Evolutionary conservation across 2,329 filamentous ascomycete genomes (phyloP).

Genomic region (Aspergillus fumigatus): DNA sequence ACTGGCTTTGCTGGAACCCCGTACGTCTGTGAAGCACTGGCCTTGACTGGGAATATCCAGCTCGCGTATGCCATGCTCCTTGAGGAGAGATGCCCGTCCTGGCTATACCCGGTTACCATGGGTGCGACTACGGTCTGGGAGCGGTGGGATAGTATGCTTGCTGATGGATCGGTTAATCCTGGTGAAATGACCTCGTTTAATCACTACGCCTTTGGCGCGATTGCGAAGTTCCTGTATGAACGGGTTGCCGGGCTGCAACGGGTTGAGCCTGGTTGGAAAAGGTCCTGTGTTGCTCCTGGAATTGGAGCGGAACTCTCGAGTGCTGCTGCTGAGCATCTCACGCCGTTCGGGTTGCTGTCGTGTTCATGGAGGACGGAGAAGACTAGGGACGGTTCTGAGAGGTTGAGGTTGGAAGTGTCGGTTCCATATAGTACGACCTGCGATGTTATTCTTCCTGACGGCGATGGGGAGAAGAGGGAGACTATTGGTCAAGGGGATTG

Average conservation of each 20-base stretch:
- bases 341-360: no score
- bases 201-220: conserved; percentile 40
- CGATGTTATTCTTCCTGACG: no score
- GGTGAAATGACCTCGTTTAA: conserved; percentile 43
- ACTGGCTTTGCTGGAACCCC: conserved; percentile 29
- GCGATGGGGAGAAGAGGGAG: no score
- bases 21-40: no score
- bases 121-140: conserved; percentile 44
- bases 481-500: no score
- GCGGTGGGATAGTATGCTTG: conserved; percentile 40
- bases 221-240: conserved; percentile 38
- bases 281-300: conserved; percentile 21
- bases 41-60: no score
- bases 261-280: conserved; percentile 29
- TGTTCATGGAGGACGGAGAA: no score
- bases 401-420: no score
- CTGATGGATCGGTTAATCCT: conserved; percentile 36
- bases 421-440: no score
- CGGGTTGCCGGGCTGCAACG: conserved; percentile 20
- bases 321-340: no score
- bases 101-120: conserved; percentile 40
- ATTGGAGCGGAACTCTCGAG: background rate
- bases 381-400: no score
- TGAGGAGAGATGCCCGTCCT: conserved; percentile 24
- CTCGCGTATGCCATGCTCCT: no score